Evolutionary conservation across 2,329 filamentous ascomycete species (phyloP).

Genomic region (Ambrosiella xylebori): DNA sequence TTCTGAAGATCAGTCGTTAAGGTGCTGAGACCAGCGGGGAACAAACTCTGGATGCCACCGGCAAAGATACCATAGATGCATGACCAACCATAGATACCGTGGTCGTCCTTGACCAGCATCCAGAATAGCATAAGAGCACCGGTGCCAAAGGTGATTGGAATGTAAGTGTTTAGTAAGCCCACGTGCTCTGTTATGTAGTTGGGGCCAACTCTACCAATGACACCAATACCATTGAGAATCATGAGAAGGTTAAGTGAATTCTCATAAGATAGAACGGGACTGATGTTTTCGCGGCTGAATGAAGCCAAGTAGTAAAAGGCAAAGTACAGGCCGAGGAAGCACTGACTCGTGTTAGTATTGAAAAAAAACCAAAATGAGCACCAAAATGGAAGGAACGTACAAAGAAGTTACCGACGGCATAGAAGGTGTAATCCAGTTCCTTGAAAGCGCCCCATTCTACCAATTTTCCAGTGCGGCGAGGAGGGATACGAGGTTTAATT

Average conservation of each 20-base stretch:
- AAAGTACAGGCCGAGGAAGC: conserved; percentile 37
- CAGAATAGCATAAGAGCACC: conserved; percentile 35
- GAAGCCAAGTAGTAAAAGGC: conserved; percentile 41
- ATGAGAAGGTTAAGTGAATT: conserved; percentile 44
- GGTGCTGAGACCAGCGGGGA: conserved; percentile 34
- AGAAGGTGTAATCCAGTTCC: conserved; percentile 28
- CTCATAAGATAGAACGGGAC: conserved; percentile 25
- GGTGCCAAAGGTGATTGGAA: conserved; percentile 28
- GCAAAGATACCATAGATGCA: conserved; percentile 46
- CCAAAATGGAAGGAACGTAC: not conserved
- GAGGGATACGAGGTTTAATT: conserved; percentile 25
- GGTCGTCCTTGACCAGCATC: conserved; percentile 34
- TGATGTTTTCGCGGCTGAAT: conserved; percentile 28
- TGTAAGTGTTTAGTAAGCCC: conserved; percentile 44
- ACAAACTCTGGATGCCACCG: conserved; percentile 47
- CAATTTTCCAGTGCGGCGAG: conserved; percentile 23
- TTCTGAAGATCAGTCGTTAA: conserved; percentile 34
- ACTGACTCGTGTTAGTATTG: conserved; percentile 16
- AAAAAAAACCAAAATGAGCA: not conserved
- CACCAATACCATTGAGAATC: conserved; percentile 45
- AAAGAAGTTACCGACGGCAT: conserved; percentile 21
- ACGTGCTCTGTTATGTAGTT: conserved; percentile 38
- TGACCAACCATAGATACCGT: conserved; percentile 43
- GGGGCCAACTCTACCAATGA: conserved; percentile 39
- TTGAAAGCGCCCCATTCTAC: conserved; percentile 30